phyloP scores from a whole-genome alignment of 2,329 filamentous ascomycete species.

The Rhynchosporium secalis region DNA sequence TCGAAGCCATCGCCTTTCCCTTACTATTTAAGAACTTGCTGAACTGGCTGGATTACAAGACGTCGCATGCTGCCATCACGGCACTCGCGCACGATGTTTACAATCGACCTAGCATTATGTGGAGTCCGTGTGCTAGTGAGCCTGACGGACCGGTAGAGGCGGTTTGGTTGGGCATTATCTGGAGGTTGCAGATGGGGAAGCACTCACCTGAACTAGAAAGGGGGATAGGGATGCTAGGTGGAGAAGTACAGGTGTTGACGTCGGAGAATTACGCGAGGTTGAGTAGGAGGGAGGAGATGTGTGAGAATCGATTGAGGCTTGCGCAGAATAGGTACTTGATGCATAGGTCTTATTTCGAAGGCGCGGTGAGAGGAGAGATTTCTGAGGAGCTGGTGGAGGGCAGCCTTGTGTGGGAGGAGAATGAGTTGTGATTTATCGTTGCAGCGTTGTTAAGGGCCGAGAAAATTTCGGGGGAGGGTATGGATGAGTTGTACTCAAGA shows the following conservation, averaged over 20 bases:
- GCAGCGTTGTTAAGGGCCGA: too few relatives aligned
- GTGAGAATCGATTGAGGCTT: conserved; percentile 25
- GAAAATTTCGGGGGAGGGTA: too few relatives aligned
- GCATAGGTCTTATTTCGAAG: conserved; percentile 23
- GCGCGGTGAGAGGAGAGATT: background rate
- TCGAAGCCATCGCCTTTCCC: conserved; percentile 27
- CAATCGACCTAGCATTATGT: conserved; percentile 29
- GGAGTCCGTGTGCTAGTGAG: conserved; percentile 26
- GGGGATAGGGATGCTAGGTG: background rate
- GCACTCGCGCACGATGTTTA: conserved; percentile 20
- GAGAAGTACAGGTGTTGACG: conserved; percentile 15
- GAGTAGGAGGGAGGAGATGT: conserved; percentile 30
- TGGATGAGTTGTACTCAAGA: too few relatives aligned
- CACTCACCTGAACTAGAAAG: background rate
- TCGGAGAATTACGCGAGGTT: conserved; percentile 27
- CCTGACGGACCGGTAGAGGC: conserved; percentile 19
- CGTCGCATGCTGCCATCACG: conserved; percentile 14
- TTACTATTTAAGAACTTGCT: conserved; percentile 28
- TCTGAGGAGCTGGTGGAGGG: background rate
- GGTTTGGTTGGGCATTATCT: conserved; percentile 27
- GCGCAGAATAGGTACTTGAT: conserved; percentile 33
- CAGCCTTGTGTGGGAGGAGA: conserved; percentile 2
- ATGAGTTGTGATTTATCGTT: background rate
- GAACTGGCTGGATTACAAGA: conserved; percentile 18
- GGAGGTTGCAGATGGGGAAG: conserved; percentile 20